Base-by-base conservation (phyloP, 495 filamentous ascomycete species). In the Trichoderma reesei region DNA sequence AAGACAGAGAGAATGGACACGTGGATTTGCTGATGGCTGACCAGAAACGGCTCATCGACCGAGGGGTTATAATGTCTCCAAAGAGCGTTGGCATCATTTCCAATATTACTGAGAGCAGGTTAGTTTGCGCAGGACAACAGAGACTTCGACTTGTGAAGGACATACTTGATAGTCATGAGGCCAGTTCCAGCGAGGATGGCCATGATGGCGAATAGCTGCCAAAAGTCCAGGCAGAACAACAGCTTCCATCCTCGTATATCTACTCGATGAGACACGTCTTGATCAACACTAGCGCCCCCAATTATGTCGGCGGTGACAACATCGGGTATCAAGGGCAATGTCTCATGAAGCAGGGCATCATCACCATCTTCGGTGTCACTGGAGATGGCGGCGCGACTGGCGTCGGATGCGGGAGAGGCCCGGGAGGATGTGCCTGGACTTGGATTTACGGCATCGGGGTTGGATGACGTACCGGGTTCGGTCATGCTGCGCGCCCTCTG, bases 111-210 rank as follows among this genome's bases (percentile, higher is more conserved):
- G 16, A 59, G 33, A 20, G 46, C 0, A 18, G 2, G 73, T 85
- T 71, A 85, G 83, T 34, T 26, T 26, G 26, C 26, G 26, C 26
- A 26, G 26, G 16, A 54, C 38, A 11, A 3, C 11, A 26, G 44
- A 2, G 56, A 13, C 14, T 42, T 60, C 16, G 8, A 42, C 3
- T 41, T 39, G 39, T 3, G 37, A 61, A 39, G n/a, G 26, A 83
- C 90, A 75, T 78, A 96, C 91, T 98, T 98, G 73, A 98, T 98
- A 3, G 95, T 98, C 94, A 98, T 98, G 70, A 98, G 75, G 11
- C 94, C 94, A 71, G 96, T 89, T 48, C 94, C 94, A 20, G 91
- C 91, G 66, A 98, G 78, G 16, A 97, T 81, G 39, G 88, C 93
- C 83, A 98, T 88, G 42, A 95, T 84, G 61, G 83, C 68, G 72